These are phyloP conservation scores for Chlorella sorokiniana DNA, from an alignment of 139 green algal genomes.

Conservation along the genomic window DNA sequence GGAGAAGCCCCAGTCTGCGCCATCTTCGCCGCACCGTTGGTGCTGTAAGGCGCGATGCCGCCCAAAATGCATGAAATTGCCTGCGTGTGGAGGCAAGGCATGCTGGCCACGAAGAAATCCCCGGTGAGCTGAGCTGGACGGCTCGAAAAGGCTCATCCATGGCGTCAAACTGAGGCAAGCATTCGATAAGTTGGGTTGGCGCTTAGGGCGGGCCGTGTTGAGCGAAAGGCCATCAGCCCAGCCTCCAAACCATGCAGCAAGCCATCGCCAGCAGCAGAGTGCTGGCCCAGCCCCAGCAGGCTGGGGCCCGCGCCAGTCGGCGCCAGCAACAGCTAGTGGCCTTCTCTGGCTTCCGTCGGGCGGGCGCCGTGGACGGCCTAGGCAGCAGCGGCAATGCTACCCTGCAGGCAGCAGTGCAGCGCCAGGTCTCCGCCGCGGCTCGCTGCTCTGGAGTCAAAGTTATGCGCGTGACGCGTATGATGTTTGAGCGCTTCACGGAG, in stretches of 20 bases:
- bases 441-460: not conserved
- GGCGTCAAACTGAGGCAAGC: no score
- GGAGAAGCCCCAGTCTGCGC: no score
- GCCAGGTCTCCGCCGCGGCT: slow-evolving; percentile 1
- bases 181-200: no score
- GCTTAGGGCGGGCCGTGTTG: not conserved
- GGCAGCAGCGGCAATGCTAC: slow-evolving; percentile 18
- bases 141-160: no score
- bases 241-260: slow-evolving; percentile 12
- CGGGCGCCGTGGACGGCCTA: slow-evolving; percentile 11
- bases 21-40: no score
- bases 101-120: no score
- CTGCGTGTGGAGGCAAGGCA: no score
- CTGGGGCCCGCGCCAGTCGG: not conserved
- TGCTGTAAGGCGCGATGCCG: no score
- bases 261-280: not conserved
- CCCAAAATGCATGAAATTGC: no score
- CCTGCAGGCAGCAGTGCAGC: slow-evolving; percentile 37
- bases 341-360: slow-evolving; percentile 29
- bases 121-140: no score
- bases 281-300: not conserved
- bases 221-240: not conserved
- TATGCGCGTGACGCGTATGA: slow-evolving; percentile 52
- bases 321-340: slow-evolving; percentile 31
- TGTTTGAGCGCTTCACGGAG: slow-evolving; percentile 99